Evolutionary conservation across 176 grass and related monocot genomes (phyloP).

Genomic region (Oryza punctata): DNA sequence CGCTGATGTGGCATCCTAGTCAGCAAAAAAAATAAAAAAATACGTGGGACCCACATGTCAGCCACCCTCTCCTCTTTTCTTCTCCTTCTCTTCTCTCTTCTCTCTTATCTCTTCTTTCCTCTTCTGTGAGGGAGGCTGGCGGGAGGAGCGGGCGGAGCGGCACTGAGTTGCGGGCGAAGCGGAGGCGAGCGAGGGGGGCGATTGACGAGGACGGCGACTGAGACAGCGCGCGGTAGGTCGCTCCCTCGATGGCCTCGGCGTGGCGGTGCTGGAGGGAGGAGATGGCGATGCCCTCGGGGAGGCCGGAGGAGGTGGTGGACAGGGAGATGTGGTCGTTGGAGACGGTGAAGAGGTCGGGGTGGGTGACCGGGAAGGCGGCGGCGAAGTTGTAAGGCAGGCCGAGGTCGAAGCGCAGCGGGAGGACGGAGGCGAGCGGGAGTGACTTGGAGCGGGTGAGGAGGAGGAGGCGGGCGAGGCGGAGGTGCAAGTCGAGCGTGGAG

Average conservation of each 20-base stretch:
- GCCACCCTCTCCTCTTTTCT: too few relatives aligned
- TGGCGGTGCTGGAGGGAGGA: slow-evolving; percentile 73
- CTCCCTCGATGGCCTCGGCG: slow-evolving; percentile 39
- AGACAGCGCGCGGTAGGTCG: slow-evolving; percentile 66
- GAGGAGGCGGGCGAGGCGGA: slow-evolving; percentile 80
- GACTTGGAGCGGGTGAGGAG: slow-evolving; percentile 70
- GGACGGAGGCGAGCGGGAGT: slow-evolving; percentile 65
- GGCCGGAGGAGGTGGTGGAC: slow-evolving; percentile 22
- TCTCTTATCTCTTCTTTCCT: too few relatives aligned
- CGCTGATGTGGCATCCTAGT: too few relatives aligned
- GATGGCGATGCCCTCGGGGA: slow-evolving; percentile 60
- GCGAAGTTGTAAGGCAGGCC: slow-evolving; percentile 77
- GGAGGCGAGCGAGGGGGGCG: slow-evolving; percentile 77
- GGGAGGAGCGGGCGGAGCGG: too few relatives aligned
- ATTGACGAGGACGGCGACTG: slow-evolving; percentile 57
- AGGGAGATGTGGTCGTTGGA: slow-evolving; percentile 60
- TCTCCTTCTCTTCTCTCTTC: too few relatives aligned
- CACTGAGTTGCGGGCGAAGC: too few relatives aligned
- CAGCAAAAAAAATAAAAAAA: too few relatives aligned
- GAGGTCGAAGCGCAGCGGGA: slow-evolving; percentile 86
- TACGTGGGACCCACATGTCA: too few relatives aligned
- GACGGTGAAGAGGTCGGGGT: slow-evolving; percentile 63
- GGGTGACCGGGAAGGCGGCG: slow-evolving; percentile 49
- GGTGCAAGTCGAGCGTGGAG: slow-evolving; percentile 55
- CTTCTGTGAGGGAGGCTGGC: too few relatives aligned